Percentiles rank a stretch among this genome's conserved stretches.
These are phyloP conservation scores for Batrachochytrium dendrobatidis DNA, from an alignment of 371 early-diverging fungal genomes.

Conservation along the genomic window DNA sequence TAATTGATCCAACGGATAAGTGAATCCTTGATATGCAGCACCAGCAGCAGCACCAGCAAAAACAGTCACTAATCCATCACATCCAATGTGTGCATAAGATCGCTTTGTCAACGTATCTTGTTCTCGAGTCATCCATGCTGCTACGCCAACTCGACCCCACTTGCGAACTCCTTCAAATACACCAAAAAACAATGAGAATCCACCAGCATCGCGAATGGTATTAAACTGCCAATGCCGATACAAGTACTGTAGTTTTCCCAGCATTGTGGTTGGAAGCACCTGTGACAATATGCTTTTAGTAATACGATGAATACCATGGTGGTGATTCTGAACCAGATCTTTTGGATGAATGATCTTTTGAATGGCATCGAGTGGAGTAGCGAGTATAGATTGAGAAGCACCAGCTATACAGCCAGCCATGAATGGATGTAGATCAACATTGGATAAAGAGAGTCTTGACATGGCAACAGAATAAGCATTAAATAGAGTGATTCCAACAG, in stretches of 20 bases:
- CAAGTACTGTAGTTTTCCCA: constrained; percentile 6
- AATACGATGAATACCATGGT: constrained; percentile 19
- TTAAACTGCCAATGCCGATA: constrained; percentile 15
- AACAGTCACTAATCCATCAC: constrained; percentile 27
- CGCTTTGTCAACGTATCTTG: not conserved
- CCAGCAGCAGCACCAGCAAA: constrained; percentile 34
- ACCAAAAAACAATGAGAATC: constrained; percentile 39
- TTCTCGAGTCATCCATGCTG: too few relatives aligned
- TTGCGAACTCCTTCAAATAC: constrained; percentile 32
- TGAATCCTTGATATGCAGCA: constrained; percentile 28
- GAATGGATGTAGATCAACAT: constrained; percentile 16
- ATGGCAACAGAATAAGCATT: constrained; percentile 29
- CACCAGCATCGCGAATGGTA: constrained; percentile 23
- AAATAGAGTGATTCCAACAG: constrained; percentile 37
- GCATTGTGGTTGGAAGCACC: constrained; percentile 15
- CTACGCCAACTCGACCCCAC: not conserved
- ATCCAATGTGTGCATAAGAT: not conserved
- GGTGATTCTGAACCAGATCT: constrained; percentile 17
- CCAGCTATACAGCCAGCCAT: constrained; percentile 33
- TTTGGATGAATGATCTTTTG: constrained; percentile 16
- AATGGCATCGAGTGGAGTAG: constrained; percentile 35
- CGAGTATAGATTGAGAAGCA: constrained; percentile 25
- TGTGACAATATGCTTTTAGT: constrained; percentile 10
- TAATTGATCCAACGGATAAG: constrained; percentile 33
- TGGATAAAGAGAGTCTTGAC: not conserved